A percentile compares a stretch with the other conserved stretches of the same genome.
phyloP scores from a whole-genome alignment of 1,139 yeast genomes.

The Suhomyces kunorum region DNA sequence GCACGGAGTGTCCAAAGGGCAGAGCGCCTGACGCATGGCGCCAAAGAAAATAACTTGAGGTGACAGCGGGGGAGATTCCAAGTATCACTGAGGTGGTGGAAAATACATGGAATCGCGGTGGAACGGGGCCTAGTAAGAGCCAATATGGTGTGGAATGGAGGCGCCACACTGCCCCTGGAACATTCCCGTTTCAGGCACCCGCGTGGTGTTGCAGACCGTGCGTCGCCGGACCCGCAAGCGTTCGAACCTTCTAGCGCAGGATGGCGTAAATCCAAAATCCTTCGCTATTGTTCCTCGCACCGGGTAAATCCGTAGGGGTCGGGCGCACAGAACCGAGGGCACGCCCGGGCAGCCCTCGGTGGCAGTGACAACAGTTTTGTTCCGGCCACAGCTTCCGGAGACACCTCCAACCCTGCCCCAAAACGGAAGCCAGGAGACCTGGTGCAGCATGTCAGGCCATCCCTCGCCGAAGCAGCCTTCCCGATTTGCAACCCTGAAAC shows the following conservation, averaged over 20 bases:
- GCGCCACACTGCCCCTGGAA: background rate
- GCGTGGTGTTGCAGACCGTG: background rate
- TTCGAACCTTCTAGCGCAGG: constrained; percentile 7
- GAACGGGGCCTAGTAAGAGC: background rate
- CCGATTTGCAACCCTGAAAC: constrained; percentile 6
- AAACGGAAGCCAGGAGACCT: background rate
- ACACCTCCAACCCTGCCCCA: background rate
- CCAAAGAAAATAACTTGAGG: background rate
- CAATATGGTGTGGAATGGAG: background rate
- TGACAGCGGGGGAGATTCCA: constrained; percentile 1
- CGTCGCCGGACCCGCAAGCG: background rate
- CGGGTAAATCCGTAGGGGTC: constrained; percentile 4
- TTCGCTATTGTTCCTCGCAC: constrained; percentile 6
- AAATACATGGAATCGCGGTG: background rate
- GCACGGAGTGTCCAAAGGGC: constrained; percentile 2
- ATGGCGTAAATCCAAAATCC: constrained; percentile 5
- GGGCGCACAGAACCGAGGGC: constrained; percentile 2
- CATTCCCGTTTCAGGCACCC: too few relatives aligned
- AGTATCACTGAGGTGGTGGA: background rate
- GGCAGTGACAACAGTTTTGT: constrained; percentile 3
- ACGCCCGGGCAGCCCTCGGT: constrained; percentile 1
- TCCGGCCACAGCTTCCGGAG: background rate
- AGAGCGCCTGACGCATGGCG: constrained; percentile 1
- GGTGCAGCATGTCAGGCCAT: constrained; percentile 5
- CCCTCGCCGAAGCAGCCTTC: background rate